Evolutionary conservation across 83 land plant species (phyloP), one percentile per base, ranked within the genome.

Genomic region (Diphasiastrum complanatum): DNA sequence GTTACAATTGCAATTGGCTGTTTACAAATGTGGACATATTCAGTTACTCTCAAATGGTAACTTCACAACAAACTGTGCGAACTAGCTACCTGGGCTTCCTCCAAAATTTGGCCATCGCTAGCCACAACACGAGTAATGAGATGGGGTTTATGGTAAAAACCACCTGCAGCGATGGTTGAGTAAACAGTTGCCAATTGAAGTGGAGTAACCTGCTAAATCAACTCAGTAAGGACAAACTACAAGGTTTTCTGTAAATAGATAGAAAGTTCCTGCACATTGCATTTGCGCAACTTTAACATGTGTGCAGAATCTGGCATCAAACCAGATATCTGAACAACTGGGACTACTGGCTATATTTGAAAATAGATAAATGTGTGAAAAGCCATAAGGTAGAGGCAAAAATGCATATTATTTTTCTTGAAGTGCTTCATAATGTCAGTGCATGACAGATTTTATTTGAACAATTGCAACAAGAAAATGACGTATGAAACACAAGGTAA

Each of bases 151-250:
- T 62, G 62, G 45, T 70, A 71, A 31, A 64, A 40, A 4, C 78
- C 78, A 23, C 78, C 78, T 18, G 78, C 16, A 11, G 75, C 75
- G 43, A 74, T 70, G 6, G 78, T 75, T 64, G 78, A 62, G 64
- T 75, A 75, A 46, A 64, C 75, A 53, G 68, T 70, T 32, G 75
- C 60, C 50, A 75, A 59, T 31, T 70, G 75, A 62, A 75, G 41
- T 12, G 78, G 78, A 32, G 78, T 75, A 18, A 75, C 57, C 77
- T 68, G 66, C 63, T 56, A 6, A 58, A 58, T 16, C 16, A 5
- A 29, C 11, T 10, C 22, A 37, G 30, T 20, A 24, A 29, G 28
- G 18, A 47, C 32, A 38, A 28, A 24, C 12, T 1, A 10, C 0
- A 1, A 14, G 45, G 12, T 49, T 11, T 23, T 10, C 10, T 18